A percentile compares a stretch with the other conserved stretches of the same genome.
Evolutionary conservation across 2,329 filamentous ascomycete genomes (phyloP).

Genomic region (Triangularia verruculosa): DNA sequence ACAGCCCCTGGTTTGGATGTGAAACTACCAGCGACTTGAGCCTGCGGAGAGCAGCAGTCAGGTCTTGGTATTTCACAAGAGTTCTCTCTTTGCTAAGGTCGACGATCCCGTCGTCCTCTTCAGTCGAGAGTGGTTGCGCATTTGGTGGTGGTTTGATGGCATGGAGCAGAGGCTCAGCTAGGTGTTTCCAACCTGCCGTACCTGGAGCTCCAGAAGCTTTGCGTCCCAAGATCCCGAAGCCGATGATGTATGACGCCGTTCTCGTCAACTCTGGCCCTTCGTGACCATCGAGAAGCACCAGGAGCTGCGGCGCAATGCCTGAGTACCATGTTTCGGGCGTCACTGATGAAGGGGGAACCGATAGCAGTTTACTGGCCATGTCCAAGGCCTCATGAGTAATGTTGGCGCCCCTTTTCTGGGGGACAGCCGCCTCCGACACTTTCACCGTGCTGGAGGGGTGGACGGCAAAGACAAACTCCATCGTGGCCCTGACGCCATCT

Average conservation of each 20-base stretch:
- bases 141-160: constrained; percentile 23
- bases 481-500: constrained; percentile 62
- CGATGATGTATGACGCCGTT: constrained; percentile 60
- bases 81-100: constrained; percentile 44
- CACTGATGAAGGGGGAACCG: constrained; percentile 55
- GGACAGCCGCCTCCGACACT: constrained; percentile 39
- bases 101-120: constrained; percentile 40
- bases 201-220: constrained; percentile 63
- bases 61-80: constrained; percentile 45
- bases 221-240: constrained; percentile 64
- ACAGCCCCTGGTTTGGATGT: constrained; percentile 64
- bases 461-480: constrained; percentile 70
- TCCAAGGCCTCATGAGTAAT: constrained; percentile 68
- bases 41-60: constrained; percentile 52
- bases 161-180: constrained; percentile 27
- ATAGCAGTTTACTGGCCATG: constrained; percentile 60
- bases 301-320: constrained; percentile 58
- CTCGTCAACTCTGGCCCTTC: constrained; percentile 56
- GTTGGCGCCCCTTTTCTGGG: constrained; percentile 57
- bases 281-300: constrained; percentile 58
- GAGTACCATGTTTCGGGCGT: constrained; percentile 57
- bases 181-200: constrained; percentile 28
- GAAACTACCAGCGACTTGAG: constrained; percentile 57
- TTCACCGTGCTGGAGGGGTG: constrained; percentile 53
- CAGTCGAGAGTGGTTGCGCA: not conserved